A percentile compares a stretch with the other conserved stretches of the same genome.
Conservation (phyloP, 768 basidiomycete species). For the Suillus lakei region DNA sequence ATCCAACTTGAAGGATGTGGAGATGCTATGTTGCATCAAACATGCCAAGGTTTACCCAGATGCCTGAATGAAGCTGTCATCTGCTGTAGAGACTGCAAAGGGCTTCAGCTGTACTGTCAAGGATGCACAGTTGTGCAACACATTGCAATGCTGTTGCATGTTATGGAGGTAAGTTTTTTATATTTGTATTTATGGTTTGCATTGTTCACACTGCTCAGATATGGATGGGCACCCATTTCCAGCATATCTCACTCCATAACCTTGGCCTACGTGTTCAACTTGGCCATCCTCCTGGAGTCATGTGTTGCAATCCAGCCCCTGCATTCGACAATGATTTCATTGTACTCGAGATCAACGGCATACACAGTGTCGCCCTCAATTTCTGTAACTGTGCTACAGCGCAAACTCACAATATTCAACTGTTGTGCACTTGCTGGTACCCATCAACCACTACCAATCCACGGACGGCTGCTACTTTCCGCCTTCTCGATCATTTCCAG, state of each 20-base stretch:
- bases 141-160: slow-evolving; percentile 12
- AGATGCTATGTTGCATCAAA: background rate
- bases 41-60: background rate
- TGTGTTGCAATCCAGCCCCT: slow-evolving; percentile 13
- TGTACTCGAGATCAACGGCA: slow-evolving; percentile 14
- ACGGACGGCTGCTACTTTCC: slow-evolving; percentile 32
- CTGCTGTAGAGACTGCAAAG: slow-evolving; percentile 16
- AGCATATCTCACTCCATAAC: slow-evolving; percentile 7
- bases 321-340: background rate
- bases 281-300: slow-evolving; percentile 12
- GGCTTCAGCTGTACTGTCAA: slow-evolving; percentile 12
- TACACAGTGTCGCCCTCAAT: slow-evolving; percentile 22
- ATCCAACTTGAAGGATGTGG: background rate
- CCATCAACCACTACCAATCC: slow-evolving; percentile 23
- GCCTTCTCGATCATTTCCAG: slow-evolving; percentile 28
- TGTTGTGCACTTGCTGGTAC: slow-evolving; percentile 14
- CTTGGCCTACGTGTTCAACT: no score
- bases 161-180: slow-evolving; percentile 18
- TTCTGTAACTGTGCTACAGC: slow-evolving; percentile 17
- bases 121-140: slow-evolving; percentile 11
- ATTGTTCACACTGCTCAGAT: slow-evolving; percentile 9
- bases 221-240: slow-evolving; percentile 20
- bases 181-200: background rate
- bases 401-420: slow-evolving; percentile 11
- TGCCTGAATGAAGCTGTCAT: background rate